These are phyloP conservation scores for Thalassiosira livingstoniorum DNA, from an alignment of 352 stramenopile genomes.

Conservation along the genomic window DNA sequence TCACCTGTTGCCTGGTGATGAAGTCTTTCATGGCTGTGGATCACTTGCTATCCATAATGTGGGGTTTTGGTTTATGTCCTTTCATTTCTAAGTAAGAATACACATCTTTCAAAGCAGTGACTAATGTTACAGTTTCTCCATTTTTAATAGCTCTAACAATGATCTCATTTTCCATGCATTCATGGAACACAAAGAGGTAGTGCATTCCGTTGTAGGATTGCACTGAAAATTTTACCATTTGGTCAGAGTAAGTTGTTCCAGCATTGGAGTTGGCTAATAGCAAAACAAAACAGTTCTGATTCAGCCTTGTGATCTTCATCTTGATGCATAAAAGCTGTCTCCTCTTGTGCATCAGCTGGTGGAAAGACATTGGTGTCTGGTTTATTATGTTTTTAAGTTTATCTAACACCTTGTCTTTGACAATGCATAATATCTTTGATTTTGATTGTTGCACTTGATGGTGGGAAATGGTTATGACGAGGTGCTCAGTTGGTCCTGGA, in stretches of 20 bases:
- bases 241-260: slow-evolving; percentile 41
- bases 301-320: background rate
- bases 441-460: background rate
- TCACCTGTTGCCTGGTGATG: slow-evolving; percentile 17
- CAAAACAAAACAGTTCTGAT: slow-evolving; percentile 24
- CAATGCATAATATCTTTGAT: slow-evolving; percentile 15
- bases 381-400: too few species aligned
- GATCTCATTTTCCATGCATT: slow-evolving; percentile 56
- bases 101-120: slow-evolving; percentile 23
- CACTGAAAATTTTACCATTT: slow-evolving; percentile 34
- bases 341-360: too few species aligned
- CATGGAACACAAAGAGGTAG: slow-evolving; percentile 56
- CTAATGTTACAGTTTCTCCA: background rate
- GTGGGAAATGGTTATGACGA: background rate
- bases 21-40: slow-evolving; percentile 34
- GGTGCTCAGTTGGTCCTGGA: background rate
- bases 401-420: background rate
- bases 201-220: slow-evolving; percentile 43
- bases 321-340: too few species aligned
- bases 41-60: slow-evolving; percentile 38
- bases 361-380: too few species aligned
- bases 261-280: slow-evolving; percentile 25
- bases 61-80: slow-evolving; percentile 23
- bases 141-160: slow-evolving; percentile 25
- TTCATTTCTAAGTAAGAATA: slow-evolving; percentile 6